A percentile compares a stretch with the other conserved stretches of the same genome.
These are phyloP conservation scores for Aspergillus amoenus DNA, from an alignment of 2,329 filamentous ascomycete genomes.

Conservation along the genomic window DNA sequence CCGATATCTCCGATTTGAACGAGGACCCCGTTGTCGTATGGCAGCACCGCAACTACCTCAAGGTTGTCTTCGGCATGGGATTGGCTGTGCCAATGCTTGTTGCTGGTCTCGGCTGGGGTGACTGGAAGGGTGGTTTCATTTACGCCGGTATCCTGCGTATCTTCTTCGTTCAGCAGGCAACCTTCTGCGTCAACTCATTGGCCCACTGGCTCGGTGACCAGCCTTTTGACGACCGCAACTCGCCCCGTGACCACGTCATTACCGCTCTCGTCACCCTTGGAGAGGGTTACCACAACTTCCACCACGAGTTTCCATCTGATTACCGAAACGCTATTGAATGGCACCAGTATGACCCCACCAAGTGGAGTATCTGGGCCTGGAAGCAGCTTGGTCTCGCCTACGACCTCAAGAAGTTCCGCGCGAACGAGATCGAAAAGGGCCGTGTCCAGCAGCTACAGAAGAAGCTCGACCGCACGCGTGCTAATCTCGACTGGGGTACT, in stretches of 20 bases:
- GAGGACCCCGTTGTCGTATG: slow-evolving; percentile 81
- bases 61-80: slow-evolving; percentile 74
- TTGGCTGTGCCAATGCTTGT: slow-evolving; percentile 73
- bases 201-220: slow-evolving; percentile 91
- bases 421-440: slow-evolving; percentile 91
- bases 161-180: slow-evolving; percentile 88
- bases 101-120: slow-evolving; percentile 75
- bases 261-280: slow-evolving; percentile 82
- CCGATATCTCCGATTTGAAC: slow-evolving; percentile 85
- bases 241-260: slow-evolving; percentile 81
- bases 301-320: slow-evolving; percentile 90
- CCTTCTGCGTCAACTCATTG: slow-evolving; percentile 89
- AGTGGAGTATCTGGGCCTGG: slow-evolving; percentile 83
- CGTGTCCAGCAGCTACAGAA: slow-evolving; percentile 86
- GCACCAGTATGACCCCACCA: slow-evolving; percentile 90
- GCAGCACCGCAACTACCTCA: slow-evolving; percentile 86
- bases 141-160: slow-evolving; percentile 83
- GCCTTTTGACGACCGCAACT: slow-evolving; percentile 91
- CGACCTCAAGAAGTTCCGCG: slow-evolving; percentile 85
- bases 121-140: slow-evolving; percentile 78
- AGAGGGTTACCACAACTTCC: slow-evolving; percentile 93
- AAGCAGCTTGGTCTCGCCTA: slow-evolving; percentile 82
- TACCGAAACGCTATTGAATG: slow-evolving; percentile 90
- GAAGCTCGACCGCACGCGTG: slow-evolving; percentile 86
- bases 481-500: slow-evolving; percentile 80